A percentile compares a stretch with the other conserved stretches of the same genome.
Evolutionary conservation across 148 eudicot genomes (phyloP).

Genomic region (Salicornia ramosissima): DNA sequence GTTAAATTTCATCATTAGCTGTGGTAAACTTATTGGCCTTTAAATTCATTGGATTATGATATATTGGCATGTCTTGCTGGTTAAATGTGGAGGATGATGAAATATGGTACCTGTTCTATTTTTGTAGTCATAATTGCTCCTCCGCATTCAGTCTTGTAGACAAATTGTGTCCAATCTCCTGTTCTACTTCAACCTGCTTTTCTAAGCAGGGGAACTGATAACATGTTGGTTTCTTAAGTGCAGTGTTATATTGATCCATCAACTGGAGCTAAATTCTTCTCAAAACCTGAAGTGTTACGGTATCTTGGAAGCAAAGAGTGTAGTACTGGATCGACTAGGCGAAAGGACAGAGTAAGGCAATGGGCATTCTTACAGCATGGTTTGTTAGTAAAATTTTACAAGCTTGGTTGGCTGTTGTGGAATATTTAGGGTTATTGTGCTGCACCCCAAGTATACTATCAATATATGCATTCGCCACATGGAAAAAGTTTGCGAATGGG

Average conservation of each 20-base stretch:
- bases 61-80: not conserved
- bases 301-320: slow-evolving; percentile 38
- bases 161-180: not conserved
- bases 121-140: not conserved
- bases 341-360: slow-evolving; percentile 21
- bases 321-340: slow-evolving; percentile 25
- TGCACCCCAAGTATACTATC: not conserved
- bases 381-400: slow-evolving; percentile 30
- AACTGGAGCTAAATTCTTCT: slow-evolving; percentile 52
- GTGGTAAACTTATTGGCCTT: slow-evolving; percentile 1
- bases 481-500: not conserved
- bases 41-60: not conserved
- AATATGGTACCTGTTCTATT: not conserved
- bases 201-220: not conserved
- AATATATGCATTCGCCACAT: not conserved
- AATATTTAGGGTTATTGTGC: not conserved
- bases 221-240: slow-evolving; percentile 2
- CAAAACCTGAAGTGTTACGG: slow-evolving; percentile 58
- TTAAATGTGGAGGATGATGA: not conserved
- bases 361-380: slow-evolving; percentile 31
- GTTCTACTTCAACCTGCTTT: not conserved
- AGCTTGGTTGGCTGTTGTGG: not conserved
- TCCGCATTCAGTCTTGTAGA: not conserved
- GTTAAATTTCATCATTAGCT: not conserved
- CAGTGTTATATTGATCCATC: slow-evolving; percentile 58